Evolutionary conservation across 768 basidiomycete species (phyloP).

Genomic region (Plicaturopsis crispa): DNA sequence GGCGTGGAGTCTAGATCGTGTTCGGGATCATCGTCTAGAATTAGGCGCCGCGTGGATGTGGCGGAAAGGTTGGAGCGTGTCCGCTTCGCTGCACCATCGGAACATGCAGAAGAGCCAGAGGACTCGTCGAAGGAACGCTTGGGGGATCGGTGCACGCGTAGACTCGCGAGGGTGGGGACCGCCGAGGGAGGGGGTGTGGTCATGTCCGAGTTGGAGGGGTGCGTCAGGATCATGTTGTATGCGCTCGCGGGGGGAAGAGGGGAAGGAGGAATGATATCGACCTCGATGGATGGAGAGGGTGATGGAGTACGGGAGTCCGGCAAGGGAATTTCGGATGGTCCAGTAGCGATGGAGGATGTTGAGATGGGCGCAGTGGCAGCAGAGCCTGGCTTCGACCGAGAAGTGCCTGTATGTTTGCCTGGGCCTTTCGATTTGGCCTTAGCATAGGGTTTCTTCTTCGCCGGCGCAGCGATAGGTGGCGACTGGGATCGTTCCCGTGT

Average conservation of each 20-base stretch:
- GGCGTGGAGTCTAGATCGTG: conserved; percentile 28
- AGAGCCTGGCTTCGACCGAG: too few species aligned
- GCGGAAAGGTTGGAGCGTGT: conserved; percentile 20
- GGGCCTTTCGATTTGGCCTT: conserved; percentile 21
- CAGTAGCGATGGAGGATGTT: too few species aligned
- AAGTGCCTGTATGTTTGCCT: too few species aligned
- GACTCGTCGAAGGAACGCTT: conserved; percentile 58
- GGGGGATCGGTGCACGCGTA: conserved; percentile 38
- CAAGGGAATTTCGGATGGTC: too few species aligned
- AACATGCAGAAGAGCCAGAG: conserved; percentile 30
- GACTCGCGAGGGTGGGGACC: conserved; percentile 6
- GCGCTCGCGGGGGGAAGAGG: not conserved
- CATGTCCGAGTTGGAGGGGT: conserved; percentile 10
- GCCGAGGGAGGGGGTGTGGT: conserved; percentile 12
- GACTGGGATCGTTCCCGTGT: conserved; percentile 24
- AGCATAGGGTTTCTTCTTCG: conserved; percentile 26
- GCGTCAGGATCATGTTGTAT: not conserved
- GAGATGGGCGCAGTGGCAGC: too few species aligned
- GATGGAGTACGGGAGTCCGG: too few species aligned
- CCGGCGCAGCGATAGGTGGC: too few species aligned
- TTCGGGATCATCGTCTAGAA: conserved; percentile 17
- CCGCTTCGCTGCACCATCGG: conserved; percentile 27
- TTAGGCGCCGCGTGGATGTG: conserved; percentile 7
- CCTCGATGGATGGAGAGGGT: not conserved
- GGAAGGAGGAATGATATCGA: not conserved